Percentiles rank a stretch among this genome's conserved stretches.
Conservation (phyloP, 1,139 yeast species). For the Lodderomyces margitis region DNA sequence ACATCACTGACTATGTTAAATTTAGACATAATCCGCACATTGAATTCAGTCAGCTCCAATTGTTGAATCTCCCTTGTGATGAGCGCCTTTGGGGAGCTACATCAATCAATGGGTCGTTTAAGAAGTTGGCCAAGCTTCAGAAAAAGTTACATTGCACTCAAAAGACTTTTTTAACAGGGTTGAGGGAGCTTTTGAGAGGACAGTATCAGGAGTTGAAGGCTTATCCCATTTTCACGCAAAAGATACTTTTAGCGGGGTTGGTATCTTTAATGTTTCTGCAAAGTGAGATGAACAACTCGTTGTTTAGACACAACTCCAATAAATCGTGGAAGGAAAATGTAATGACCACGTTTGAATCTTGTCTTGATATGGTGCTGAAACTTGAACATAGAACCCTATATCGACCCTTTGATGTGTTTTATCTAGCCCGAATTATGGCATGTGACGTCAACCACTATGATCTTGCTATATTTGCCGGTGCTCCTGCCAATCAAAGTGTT, state of each 20-base stretch:
- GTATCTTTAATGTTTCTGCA: constrained; percentile 75
- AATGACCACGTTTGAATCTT: not conserved
- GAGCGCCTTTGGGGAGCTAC: constrained; percentile 62
- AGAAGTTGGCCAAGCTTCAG: constrained; percentile 39
- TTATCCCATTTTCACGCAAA: constrained; percentile 50
- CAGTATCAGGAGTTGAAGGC: constrained; percentile 15
- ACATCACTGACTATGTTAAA: constrained; percentile 74
- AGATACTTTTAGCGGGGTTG: constrained; percentile 67
- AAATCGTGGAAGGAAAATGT: constrained; percentile 58
- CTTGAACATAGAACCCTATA: constrained; percentile 27
- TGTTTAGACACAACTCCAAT: constrained; percentile 20
- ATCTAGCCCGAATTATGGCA: constrained; percentile 63
- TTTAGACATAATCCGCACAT: constrained; percentile 74
- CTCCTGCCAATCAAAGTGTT: constrained; percentile 80
- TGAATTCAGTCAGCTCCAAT: constrained; percentile 70
- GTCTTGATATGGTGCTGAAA: not conserved
- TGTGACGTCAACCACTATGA: constrained; percentile 69
- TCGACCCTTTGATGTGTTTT: constrained; percentile 65
- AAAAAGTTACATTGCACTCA: constrained; percentile 23
- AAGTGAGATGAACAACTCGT: constrained; percentile 56
- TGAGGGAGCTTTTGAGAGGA: constrained; percentile 34
- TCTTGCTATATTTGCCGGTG: constrained; percentile 75
- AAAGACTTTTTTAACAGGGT: constrained; percentile 31
- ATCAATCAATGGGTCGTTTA: constrained; percentile 41
- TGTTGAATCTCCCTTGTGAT: constrained; percentile 73